Evolutionary conservation across 2,329 filamentous ascomycete genomes (phyloP).

Genomic region (Hypoxylon sp.): DNA sequence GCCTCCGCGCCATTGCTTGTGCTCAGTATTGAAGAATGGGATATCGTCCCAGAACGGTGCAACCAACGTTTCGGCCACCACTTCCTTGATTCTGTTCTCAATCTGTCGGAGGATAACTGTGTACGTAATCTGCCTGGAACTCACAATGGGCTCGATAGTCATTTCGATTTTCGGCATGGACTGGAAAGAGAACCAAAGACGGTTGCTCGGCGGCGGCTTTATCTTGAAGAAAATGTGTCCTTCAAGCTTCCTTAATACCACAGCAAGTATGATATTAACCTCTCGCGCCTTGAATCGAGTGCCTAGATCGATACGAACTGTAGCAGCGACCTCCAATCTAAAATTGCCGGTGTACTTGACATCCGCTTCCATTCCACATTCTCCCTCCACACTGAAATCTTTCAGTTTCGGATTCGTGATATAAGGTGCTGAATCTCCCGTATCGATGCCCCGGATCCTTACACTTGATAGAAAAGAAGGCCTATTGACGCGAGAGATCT

Average conservation of each 20-base stretch:
- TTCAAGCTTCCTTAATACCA: slow-evolving; percentile 86
- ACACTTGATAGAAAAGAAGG: slow-evolving; percentile 91
- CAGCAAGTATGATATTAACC: slow-evolving; percentile 89
- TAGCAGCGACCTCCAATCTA: slow-evolving; percentile 90
- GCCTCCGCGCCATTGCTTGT: slow-evolving; percentile 86
- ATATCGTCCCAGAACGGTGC: slow-evolving; percentile 96
- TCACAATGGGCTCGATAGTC: slow-evolving; percentile 95
- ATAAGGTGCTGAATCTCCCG: slow-evolving; percentile 88
- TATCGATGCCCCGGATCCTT: slow-evolving; percentile 84
- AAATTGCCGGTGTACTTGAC: slow-evolving; percentile 92
- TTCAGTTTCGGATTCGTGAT: slow-evolving; percentile 90
- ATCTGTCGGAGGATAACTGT: slow-evolving; percentile 92
- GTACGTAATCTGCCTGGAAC: slow-evolving; percentile 95
- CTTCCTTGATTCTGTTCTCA: slow-evolving; percentile 94
- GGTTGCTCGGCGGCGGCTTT: slow-evolving; percentile 95
- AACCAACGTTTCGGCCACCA: slow-evolving; percentile 92
- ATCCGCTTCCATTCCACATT: slow-evolving; percentile 89
- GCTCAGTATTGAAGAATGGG: slow-evolving; percentile 86
- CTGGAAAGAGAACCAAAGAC: slow-evolving; percentile 96
- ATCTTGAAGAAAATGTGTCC: slow-evolving; percentile 88
- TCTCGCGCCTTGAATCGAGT: slow-evolving; percentile 90
- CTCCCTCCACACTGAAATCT: slow-evolving; percentile 92
- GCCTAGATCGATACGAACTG: slow-evolving; percentile 91
- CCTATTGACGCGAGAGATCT: slow-evolving; percentile 93
- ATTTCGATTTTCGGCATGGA: slow-evolving; percentile 94